Evolutionary conservation across 2,329 filamentous ascomycete genomes (phyloP), one percentile per base, ranked within the genome.

Genomic region (Apiospora aurea): DNA sequence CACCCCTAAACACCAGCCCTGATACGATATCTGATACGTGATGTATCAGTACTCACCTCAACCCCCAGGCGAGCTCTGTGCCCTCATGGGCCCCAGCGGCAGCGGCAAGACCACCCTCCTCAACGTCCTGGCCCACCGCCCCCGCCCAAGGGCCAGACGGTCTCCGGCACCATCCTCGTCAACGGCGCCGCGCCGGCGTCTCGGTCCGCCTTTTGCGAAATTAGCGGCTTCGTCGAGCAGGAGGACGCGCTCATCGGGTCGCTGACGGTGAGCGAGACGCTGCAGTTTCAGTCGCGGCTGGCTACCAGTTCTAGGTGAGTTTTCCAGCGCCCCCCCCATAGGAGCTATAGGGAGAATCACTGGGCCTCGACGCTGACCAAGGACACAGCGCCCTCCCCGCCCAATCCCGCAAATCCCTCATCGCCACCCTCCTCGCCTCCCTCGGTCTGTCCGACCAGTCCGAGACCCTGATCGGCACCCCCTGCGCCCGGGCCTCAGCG

Each of bases 171-270:
- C 21, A 24, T 90, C 18, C 85, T 88, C 71, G 85, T 94, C 75
- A 95, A 96, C 80, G 92, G 92, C 43, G 79, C 78, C 2, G 77
- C 82, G 4, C 86, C 89, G 0, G 81, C 82, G 4, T 86, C 89
- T 0, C 81, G 85, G 10, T 80, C 84, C 10, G 83, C 84, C 0
- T 92, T 96, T 75, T 89, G 90, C 24, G 85, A 88, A 67, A 85
- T 96, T 69, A 92, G 89, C 71, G 90, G 90, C 67, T 97, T 95
- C 78, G 94, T 97, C 29, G 94, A 97, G 83, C 94, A 97, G 80
- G 94, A 97, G 75, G 94, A 97, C 84, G 92, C 93, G 0, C 86
- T 97, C 16, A 92, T 96, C 69, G 94, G 94, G 5, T 92, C 92
- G 0, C 84, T 97, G 75, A 97, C 94, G 0, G 93, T 96, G 11